Evolutionary conservation across 345 rosid species (phyloP), one percentile per base, ranked within the genome.

Genomic region (Arabis hirsuta): DNA sequence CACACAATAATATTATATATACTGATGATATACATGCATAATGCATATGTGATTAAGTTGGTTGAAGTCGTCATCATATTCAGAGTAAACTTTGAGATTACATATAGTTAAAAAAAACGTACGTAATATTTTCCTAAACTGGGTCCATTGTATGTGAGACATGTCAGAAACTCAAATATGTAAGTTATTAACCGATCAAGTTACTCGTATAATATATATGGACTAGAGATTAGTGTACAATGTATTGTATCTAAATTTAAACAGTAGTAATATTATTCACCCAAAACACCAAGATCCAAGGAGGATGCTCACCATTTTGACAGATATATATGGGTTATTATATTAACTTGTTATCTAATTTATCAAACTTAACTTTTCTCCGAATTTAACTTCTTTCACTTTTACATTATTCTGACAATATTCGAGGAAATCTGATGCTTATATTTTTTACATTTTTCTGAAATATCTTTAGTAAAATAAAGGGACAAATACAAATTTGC

Each of bases 331-430:
- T 54, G 65, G 13, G 46, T 55, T 65, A 73, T 9, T 46, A 55
- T 65, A 73, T 9, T 46, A 55, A 22, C 24, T 22, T 22, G 2
- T 22, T 34, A 34, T 3, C 0, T 34, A 54, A 5, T 26, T 57
- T 57, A 74, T 31, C 54, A 58, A 50, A 65, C 60, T 39, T 74
- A 44, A 45, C 13, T 68, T 26, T 68, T 68, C 69, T 2, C 36
- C 2, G 19, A 26, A 36, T 16, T 61, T 53, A 75, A 67, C 48
- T 67, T 74, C 64, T 53, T 53, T 52, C 68, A 53, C 56, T 68
- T 74, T 67, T 36, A 60, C 47, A 68, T 60, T 74, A 68, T 60
- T 74, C 69, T 74, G 73, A 74, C 79, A 62, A 54, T 75, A 75
- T 75, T 75, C 79, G 79, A 61, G 57, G 51, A 60, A 61, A 62